These are phyloP conservation scores for Cercospora sesami DNA, from an alignment of 2,329 filamentous ascomycete species.

Conservation along the genomic window DNA sequence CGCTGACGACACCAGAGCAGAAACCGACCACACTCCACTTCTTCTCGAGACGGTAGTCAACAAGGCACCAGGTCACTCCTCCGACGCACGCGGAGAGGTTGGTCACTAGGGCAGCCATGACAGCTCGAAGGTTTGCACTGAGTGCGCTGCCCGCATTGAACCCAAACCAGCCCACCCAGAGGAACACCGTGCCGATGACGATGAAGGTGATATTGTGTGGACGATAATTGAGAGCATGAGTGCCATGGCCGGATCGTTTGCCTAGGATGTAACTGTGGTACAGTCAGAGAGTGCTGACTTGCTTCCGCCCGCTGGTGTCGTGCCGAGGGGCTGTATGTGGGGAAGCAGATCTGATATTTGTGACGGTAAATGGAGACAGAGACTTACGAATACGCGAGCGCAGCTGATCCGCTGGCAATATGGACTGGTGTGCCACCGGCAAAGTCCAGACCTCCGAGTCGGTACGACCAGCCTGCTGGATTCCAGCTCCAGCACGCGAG, in stretches of 20 bases:
- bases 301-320: not conserved
- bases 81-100: conserved; percentile 82
- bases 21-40: conserved; percentile 95
- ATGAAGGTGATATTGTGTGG: conserved; percentile 93
- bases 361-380: not conserved
- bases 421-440: conserved; percentile 89
- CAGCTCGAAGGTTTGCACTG: conserved; percentile 69
- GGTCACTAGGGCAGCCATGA: conserved; percentile 84
- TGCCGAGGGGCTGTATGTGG: not conserved
- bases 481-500: conserved; percentile 98
- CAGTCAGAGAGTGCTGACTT: not conserved
- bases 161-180: conserved; percentile 95
- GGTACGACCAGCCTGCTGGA: conserved; percentile 72
- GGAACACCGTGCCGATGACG: conserved; percentile 86
- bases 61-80: conserved; percentile 83
- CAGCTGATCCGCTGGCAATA: conserved; percentile 80
- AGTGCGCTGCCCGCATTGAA: conserved; percentile 97
- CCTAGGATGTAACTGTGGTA: conserved; percentile 75
- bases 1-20: conserved; percentile 85
- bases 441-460: conserved; percentile 81
- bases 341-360: not conserved
- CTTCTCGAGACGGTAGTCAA: conserved; percentile 83
- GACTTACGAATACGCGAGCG: conserved; percentile 66
- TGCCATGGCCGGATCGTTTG: conserved; percentile 79
- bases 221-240: conserved; percentile 84